Base-by-base conservation (phyloP, 2,329 filamentous ascomycete genomes). In the Calonectria hongkongensis region DNA sequence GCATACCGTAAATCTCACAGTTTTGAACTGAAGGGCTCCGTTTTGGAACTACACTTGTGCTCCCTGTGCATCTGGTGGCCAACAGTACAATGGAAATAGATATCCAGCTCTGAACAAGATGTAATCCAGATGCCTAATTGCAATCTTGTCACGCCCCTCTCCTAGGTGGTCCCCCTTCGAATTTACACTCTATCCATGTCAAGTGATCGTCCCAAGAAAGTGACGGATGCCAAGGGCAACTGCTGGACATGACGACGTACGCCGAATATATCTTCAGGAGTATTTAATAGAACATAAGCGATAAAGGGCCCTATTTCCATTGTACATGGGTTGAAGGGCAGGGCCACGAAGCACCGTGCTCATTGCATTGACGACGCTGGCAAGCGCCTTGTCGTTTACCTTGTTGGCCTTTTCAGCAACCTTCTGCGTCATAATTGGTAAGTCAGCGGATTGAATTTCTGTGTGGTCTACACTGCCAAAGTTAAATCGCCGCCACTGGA, bases 401-500 rank as follows among this genome's bases (percentile, higher is more conserved):
- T 36, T 15, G 25, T 41, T 60, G 21, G 21, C 54, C 39, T 41
- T 60, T 5, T 36, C 10, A 13, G 12, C 10, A 36, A 36, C 33
- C 10, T 13, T 36, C 10, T 36, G 8, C 33, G 12, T 36, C 33
- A 36, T 36, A 36, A 9, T 10, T 9, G 7, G 8, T 13, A 36
- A 13, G 33, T 3, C 3, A 12, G 33, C 33, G 10, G 33, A 36
- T 36, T 36, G 33, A 13, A 36, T 36, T 36, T 36, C 33, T 36
- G 33, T 36, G 33, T 21, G 12, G 10, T 12, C 8, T 36, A 36
- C 10, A 36, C 33, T 6, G 33, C 10, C 7, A 60, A 60, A 39
- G 54, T 60, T 39, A 60, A 60, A 60, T 27, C n/a, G n/a, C 45
- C 8, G 18, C n/a, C 8, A 21, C 45, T 48, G n/a, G 54, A 39